phyloP scores from a whole-genome alignment of 805 yeast species.

The Candida coleopterorum region DNA sequence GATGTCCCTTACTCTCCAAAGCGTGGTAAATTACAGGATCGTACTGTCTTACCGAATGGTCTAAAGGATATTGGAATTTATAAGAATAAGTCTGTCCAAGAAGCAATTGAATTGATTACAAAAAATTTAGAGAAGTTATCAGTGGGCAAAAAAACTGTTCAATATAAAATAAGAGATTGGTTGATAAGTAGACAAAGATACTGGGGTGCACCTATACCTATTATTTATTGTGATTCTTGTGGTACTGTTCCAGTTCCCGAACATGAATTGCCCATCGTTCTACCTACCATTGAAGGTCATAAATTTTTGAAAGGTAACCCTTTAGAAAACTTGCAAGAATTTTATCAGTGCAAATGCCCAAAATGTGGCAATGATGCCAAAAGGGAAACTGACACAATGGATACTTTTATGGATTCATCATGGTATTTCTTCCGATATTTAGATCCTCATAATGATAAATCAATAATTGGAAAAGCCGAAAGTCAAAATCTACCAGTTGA shows the following conservation, averaged over 20 bases:
- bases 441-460: conserved; percentile 58
- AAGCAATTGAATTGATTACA: conserved; percentile 50
- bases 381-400: conserved; percentile 98
- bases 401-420: conserved; percentile 95
- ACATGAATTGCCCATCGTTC: conserved; percentile 70
- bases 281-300: conserved; percentile 60
- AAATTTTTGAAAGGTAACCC: conserved; percentile 60
- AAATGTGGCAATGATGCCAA: conserved; percentile 56
- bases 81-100: conserved; percentile 43
- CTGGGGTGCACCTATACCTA: conserved; percentile 99
- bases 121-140: conserved; percentile 31
- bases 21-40: conserved; percentile 36
- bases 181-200: conserved; percentile 88
- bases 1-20: conserved; percentile 44
- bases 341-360: conserved; percentile 76
- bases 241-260: conserved; percentile 94
- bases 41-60: conserved; percentile 22
- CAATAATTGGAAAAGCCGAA: conserved; percentile 43
- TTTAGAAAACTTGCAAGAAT: conserved; percentile 58
- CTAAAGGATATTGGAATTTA: conserved; percentile 29
- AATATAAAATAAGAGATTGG: conserved; percentile 85
- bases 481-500: conserved; percentile 72
- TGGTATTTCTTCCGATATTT: conserved; percentile 90
- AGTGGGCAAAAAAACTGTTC: conserved; percentile 45
- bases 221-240: conserved; percentile 79